Percentiles rank a stretch among this genome's conserved stretches.
Conservation (phyloP, 2,329 filamentous ascomycete species). For the Neonectria sp. region DNA sequence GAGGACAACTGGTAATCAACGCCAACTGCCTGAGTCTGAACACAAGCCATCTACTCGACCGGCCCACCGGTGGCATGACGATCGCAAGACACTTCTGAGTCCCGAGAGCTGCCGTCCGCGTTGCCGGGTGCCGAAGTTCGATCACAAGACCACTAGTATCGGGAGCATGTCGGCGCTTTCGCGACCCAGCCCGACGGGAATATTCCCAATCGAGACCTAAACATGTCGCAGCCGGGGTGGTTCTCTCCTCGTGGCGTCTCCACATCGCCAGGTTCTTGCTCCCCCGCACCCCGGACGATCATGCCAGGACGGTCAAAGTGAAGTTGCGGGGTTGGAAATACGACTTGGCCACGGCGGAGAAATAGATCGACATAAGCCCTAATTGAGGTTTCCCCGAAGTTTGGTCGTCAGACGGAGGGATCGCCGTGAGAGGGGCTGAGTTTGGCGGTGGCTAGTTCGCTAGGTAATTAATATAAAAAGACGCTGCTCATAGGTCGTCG, state of each 20-base stretch:
- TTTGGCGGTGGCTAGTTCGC: not conserved
- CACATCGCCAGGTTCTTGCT: not conserved
- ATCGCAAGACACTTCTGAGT: not conserved
- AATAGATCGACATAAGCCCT: not conserved
- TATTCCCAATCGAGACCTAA: not conserved
- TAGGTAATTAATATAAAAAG: not conserved
- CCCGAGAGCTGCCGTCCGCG: not conserved
- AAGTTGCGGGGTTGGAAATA: not conserved
- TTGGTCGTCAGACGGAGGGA: not conserved
- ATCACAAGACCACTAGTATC: slow-evolving; percentile 1
- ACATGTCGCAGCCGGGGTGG: not conserved
- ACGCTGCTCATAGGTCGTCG: not conserved
- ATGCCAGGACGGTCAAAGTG: not conserved
- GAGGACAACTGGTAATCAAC: too few relatives aligned
- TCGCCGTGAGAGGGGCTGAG: not conserved
- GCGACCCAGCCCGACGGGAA: not conserved
- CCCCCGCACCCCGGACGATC: slow-evolving; percentile 13
- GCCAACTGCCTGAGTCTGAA: too few relatives aligned
- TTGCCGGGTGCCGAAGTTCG: not conserved
- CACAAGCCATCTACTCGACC: not conserved
- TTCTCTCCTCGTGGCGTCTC: not conserved
- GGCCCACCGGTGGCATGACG: not conserved
- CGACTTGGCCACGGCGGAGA: not conserved
- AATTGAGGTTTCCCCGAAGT: not conserved
- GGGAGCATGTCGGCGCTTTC: slow-evolving; percentile 4